Base-by-base conservation (phyloP, 2,329 filamentous ascomycete species). In the Fusarium xyrophilum region DNA sequence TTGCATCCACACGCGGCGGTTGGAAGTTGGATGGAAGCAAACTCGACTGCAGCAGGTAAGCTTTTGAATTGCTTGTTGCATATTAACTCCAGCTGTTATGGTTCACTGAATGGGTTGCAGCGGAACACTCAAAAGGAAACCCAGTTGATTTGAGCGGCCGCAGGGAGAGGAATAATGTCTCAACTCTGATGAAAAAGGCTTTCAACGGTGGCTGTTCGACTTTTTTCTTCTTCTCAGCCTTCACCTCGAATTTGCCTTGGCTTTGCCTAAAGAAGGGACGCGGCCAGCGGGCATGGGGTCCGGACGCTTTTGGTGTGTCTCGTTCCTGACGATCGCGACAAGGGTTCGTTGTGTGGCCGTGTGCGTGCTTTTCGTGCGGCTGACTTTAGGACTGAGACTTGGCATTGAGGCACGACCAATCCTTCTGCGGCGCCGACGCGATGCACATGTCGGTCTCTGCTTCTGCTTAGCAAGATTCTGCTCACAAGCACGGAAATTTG, bases 271-370 rank as follows among this genome's bases (percentile, higher is more conserved):
- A 58, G 27, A 60, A 60, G 61, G 62, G 62, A 65, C 62, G 39
- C 52, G 33, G 56, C 46, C 60, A 59, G 36, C 35, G 48, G 55
- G 52, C 47, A 50, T 53, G 47, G 50, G 53, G 55, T 48, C 63
- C 40, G 56, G 28, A 56, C 54, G 51, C 55, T 30, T 56, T 63
- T 71, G 70, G 70, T 71, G 66, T 56, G 68, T 54, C 60, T 56
- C 64, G 72, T 74, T 73, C 72, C 72, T 74, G 72, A 71, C 67
- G 72, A 74, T 74, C 72, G 56, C 28, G 61, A 67, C 72, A 65
- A 62, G 68, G 72, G 64, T 70, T 43, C 39, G 23, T 36, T 36
- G 19, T 30, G 48, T n/a, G 56, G 56, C 38, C 46, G 50, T 51
- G 38, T 17, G 8, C 60, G 38, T 35, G 44, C 54, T 60, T 51